Percentiles rank a stretch among this genome's conserved stretches.
These are phyloP conservation scores for Candida khao-thaluensis DNA, from an alignment of 805 yeast genomes.

Conservation along the genomic window DNA sequence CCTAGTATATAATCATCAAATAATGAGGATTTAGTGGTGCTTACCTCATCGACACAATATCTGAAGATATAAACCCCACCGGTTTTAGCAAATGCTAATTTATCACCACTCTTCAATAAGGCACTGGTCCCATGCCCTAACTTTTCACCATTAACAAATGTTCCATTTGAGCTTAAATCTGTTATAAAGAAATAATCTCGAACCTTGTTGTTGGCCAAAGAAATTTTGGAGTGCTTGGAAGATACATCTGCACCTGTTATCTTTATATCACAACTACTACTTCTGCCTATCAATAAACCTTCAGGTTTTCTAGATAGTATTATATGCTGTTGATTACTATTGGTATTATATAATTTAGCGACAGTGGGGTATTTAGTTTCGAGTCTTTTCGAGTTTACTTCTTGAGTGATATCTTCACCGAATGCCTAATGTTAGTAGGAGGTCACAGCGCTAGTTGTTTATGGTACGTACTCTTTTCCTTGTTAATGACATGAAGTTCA, in stretches of 20 bases:
- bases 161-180: slow-evolving; percentile 65
- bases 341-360: slow-evolving; percentile 24
- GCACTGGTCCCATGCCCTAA: slow-evolving; percentile 49
- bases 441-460: too few species aligned
- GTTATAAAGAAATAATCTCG: slow-evolving; percentile 45
- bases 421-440: slow-evolving; percentile 12
- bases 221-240: slow-evolving; percentile 59
- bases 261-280: slow-evolving; percentile 57
- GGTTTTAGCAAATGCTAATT: slow-evolving; percentile 52
- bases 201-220: slow-evolving; percentile 35
- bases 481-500: slow-evolving; percentile 21
- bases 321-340: slow-evolving; percentile 19
- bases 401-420: slow-evolving; percentile 13
- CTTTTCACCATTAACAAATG: slow-evolving; percentile 58
- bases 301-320: slow-evolving; percentile 21
- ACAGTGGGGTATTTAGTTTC: slow-evolving; percentile 17
- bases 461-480: slow-evolving; percentile 28
- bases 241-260: slow-evolving; percentile 62
- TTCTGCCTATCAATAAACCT: slow-evolving; percentile 47
- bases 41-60: slow-evolving; percentile 32
- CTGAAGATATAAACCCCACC: slow-evolving; percentile 52
- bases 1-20: slow-evolving; percentile 59
- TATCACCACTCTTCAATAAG: slow-evolving; percentile 63
- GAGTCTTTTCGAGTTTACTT: slow-evolving; percentile 11
- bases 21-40: slow-evolving; percentile 39